Base-by-base conservation (phyloP, 306 rosid genomes). In the Pyrus communis region DNA sequence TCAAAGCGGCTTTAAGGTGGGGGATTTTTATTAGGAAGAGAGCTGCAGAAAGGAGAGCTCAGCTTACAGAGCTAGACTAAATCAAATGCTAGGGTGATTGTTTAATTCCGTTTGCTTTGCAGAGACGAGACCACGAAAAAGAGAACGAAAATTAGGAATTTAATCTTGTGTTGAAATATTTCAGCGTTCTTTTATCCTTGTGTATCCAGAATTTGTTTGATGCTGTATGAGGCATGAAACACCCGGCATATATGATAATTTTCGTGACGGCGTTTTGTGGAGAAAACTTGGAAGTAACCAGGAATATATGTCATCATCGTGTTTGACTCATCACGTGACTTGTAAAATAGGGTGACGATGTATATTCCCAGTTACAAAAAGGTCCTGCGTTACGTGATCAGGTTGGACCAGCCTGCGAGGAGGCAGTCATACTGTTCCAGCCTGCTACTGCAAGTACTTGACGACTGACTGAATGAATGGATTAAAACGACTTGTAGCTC, bases 1-100 rank as follows among this genome's bases (percentile, higher is more conserved):
- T 93, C 63, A 93, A 88, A 85, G 98, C 96, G 5, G 98, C 96
- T 33, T 85, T 93, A 67, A 89, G 98, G 69, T 93, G 98, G 98
- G 98, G 98, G 18, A 91, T 93, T 43, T 90, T 93, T 64, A 79
- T 91, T 42, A 89, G 93, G 76, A 90, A 87, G 81, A 90, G 40
- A 81, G 93, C 93, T 72, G 94, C 96, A 67, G 87, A 87, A 82
- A 89, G 95, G 74, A 85, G 98, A 87, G 98, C 98, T 35, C 98
- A 82, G 75, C 89, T 93, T 66, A 87, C 93, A 18, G 96, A 91
- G 79, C 75, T 93, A 82, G 87, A 91, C 62, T 91, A 88, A 91
- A 67, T 80, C 49, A 2, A 77, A 51, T 46, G n/a, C 5, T 33
- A n/a, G 11, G 14, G 25, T n/a, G 62, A 57, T 19, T 57, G 62